Evolutionary conservation across 495 filamentous ascomycete genomes (phyloP), one percentile per base, ranked within the genome.

Genomic region (Elasticomyces elasticus): DNA sequence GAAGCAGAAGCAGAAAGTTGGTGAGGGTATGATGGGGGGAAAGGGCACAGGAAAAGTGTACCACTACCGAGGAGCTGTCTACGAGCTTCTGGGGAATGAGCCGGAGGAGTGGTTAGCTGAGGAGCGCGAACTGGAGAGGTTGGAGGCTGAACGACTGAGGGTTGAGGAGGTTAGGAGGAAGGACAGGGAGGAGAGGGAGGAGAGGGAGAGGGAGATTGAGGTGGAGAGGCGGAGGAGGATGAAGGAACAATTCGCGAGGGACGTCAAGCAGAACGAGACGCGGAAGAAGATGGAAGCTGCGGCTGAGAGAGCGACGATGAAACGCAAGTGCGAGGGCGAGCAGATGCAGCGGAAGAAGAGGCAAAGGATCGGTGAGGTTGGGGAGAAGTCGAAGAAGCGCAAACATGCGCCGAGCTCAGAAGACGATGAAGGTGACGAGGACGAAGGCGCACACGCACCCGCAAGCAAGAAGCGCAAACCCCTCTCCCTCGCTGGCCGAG

Each of bases 21-120:
- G 42, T 3, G 17, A 23, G 3, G 24, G 42, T 10, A 15, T n/a
- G 6, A 22, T 7, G 10, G 40, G 42, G 11, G 24, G 11, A 9
- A 15, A 17, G 1, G 25, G 47, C 19, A 15, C 37, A 24, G 35
- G 11, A 4, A 23, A 42, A 23, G 45, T 56, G 13, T 56, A 56
- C 24, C 53, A 56, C 30, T 56, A 31, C 22, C 53, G 53, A 15
- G 53, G 53, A 17, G n/a, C 53, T 10, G 30, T 38, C 2, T 56
- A 56, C 31, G 46, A 40, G 22, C n/a, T 56, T 5, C 17, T 22
- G 33, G 33, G 41, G 10, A 20, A 56, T 30, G 33, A 49, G 45
- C 53, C 53, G 10, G 22, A 41, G 19, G 53, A 56, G 35, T 56
- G 53, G 53, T 13, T 56, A 15, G 35, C 42, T 22, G 19, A 35